Conservation (phyloP, 805 yeast genomes). For the Candida lessepsii region DNA sequence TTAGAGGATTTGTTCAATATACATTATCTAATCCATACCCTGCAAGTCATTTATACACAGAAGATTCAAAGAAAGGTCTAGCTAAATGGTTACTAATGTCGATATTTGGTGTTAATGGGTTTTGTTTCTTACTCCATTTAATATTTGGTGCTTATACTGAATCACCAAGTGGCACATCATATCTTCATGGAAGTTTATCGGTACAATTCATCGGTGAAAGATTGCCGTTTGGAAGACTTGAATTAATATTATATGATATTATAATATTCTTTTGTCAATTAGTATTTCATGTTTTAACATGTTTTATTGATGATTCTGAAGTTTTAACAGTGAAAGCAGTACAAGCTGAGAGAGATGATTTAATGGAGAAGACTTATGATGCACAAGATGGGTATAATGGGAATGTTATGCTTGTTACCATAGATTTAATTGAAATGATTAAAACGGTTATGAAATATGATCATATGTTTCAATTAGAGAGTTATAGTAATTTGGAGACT, state of each 20-base stretch:
- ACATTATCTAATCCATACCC: slow-evolving; percentile 31
- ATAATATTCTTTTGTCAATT: slow-evolving; percentile 27
- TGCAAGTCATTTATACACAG: slow-evolving; percentile 16
- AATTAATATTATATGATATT: slow-evolving; percentile 28
- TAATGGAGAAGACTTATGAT: slow-evolving; percentile 17
- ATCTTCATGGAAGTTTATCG: slow-evolving; percentile 33
- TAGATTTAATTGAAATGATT: slow-evolving; percentile 19
- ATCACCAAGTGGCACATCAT: slow-evolving; percentile 16
- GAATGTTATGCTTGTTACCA: slow-evolving; percentile 29
- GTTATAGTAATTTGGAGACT: background rate
- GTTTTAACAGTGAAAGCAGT: slow-evolving; percentile 19
- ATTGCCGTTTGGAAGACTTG: slow-evolving; percentile 24
- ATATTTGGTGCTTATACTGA: slow-evolving; percentile 24
- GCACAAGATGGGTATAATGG: slow-evolving; percentile 42
- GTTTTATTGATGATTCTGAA: slow-evolving; percentile 30
- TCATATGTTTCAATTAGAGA: background rate
- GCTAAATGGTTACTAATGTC: slow-evolving; percentile 26
- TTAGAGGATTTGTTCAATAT: slow-evolving; percentile 28
- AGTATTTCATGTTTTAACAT: slow-evolving; percentile 32
- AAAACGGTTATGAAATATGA: slow-evolving; percentile 12
- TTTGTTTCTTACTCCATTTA: slow-evolving; percentile 27
- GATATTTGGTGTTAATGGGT: slow-evolving; percentile 23
- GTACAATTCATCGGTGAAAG: slow-evolving; percentile 42
- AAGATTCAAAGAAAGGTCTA: slow-evolving; percentile 27
- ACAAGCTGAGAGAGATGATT: background rate